phyloP scores from a whole-genome alignment of 768 basidiomycete species.

The Termitomyces sp. region DNA sequence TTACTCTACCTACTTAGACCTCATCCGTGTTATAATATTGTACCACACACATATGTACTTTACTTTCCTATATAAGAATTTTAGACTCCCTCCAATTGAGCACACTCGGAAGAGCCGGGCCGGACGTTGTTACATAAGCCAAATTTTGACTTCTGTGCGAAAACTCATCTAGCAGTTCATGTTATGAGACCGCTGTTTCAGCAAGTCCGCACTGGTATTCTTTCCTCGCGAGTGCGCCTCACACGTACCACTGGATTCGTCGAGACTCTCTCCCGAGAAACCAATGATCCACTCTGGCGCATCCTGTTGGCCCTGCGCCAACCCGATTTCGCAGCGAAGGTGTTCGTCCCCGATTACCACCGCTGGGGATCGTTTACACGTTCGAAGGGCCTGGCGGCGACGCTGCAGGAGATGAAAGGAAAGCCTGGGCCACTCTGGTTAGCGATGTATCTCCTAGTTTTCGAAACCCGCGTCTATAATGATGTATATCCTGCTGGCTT shows the following conservation, averaged over 20 bases:
- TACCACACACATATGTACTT: no score
- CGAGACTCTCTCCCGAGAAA: slow-evolving; percentile 29
- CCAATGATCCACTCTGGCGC: slow-evolving; percentile 38
- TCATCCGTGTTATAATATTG: no score
- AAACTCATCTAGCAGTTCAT: no score
- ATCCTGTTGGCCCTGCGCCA: slow-evolving; percentile 33
- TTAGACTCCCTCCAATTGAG: no score
- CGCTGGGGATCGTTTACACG: slow-evolving; percentile 35
- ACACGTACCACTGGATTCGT: slow-evolving; percentile 28
- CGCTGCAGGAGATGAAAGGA: not conserved
- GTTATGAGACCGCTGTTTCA: slow-evolving; percentile 6
- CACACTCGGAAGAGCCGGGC: no score
- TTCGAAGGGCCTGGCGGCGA: not conserved
- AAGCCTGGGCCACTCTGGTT: slow-evolving; percentile 48
- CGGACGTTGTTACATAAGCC: not conserved
- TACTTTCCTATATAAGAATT: no score
- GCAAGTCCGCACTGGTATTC: slow-evolving; percentile 14
- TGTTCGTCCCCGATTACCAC: slow-evolving; percentile 33
- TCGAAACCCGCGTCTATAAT: slow-evolving; percentile 39
- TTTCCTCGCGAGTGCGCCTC: slow-evolving; percentile 16
- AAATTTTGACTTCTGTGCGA: not conserved
- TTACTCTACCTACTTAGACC: no score
- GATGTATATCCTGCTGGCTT: slow-evolving; percentile 43
- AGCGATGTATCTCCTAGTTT: slow-evolving; percentile 43
- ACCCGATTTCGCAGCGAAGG: slow-evolving; percentile 23